phyloP scores from a whole-genome alignment of 2,329 filamentous ascomycete species.

The Chrysoporthe puriensis region DNA sequence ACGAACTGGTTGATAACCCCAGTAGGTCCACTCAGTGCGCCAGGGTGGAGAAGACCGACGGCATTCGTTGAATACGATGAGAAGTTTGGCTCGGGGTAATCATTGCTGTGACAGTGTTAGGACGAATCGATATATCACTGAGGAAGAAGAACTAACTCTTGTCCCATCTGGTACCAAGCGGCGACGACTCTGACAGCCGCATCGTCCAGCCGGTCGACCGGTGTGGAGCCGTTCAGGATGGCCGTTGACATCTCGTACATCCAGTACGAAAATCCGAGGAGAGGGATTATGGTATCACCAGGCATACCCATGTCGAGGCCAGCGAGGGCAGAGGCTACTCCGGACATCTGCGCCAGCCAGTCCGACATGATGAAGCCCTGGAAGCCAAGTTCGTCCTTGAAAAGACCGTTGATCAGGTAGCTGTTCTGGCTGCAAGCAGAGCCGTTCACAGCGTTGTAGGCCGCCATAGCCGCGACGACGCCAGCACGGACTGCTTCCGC shows the following conservation, averaged over 20 bases:
- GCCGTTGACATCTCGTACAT: conserved; percentile 57
- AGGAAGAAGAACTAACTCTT: conserved; percentile 44
- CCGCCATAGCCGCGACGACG: conserved; percentile 67
- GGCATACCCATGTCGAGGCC: conserved; percentile 70
- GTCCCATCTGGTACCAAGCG: conserved; percentile 63
- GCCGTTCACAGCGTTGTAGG: conserved; percentile 76
- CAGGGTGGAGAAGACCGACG: conserved; percentile 60
- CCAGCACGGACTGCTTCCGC: conserved; percentile 72
- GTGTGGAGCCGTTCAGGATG: conserved; percentile 60
- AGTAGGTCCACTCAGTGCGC: conserved; percentile 59
- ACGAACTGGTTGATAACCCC: conserved; percentile 73
- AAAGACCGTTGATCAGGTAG: conserved; percentile 71
- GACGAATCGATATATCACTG: not conserved
- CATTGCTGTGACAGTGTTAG: conserved; percentile 34
- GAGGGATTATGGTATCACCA: conserved; percentile 60
- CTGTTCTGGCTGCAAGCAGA: conserved; percentile 81
- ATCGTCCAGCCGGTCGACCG: conserved; percentile 59
- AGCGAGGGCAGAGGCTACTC: conserved; percentile 72
- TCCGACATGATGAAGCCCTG: conserved; percentile 82
- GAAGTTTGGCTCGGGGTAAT: conserved; percentile 61
- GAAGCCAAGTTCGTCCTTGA: conserved; percentile 81
- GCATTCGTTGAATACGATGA: conserved; percentile 60
- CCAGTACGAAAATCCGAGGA: conserved; percentile 58
- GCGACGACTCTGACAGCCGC: conserved; percentile 60
- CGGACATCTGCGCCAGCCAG: conserved; percentile 77